Conservation (phyloP, 176 grass and related monocot species). For the Ensete ventricosum region DNA sequence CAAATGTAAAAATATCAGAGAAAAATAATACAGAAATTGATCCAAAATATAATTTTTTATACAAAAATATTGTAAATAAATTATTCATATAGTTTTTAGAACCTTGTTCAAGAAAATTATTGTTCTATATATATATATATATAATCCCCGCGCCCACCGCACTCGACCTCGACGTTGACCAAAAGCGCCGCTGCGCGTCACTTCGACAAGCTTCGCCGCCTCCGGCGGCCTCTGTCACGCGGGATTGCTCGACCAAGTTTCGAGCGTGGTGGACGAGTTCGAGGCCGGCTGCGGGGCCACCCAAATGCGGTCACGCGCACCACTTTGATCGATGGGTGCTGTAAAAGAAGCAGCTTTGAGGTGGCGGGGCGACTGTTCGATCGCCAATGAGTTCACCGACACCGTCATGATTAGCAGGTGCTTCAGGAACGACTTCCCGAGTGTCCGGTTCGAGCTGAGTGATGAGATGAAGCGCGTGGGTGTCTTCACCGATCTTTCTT, state of each 20-base stretch:
- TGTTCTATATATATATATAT: no score
- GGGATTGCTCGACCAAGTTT: neutral
- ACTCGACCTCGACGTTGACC: neutral
- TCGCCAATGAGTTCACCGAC: constrained; percentile 51
- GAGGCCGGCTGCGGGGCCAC: neutral
- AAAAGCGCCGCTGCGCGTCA: neutral
- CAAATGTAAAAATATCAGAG: no score
- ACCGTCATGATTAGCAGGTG: constrained; percentile 53
- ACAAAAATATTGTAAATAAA: no score
- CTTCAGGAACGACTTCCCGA: constrained; percentile 25
- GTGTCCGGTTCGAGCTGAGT: constrained; percentile 30
- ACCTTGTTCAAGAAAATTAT: no score
- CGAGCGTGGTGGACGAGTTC: constrained; percentile 9
- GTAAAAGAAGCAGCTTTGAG: constrained; percentile 32
- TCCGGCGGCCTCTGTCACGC: constrained; percentile 25
- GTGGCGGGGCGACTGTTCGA: constrained; percentile 43
- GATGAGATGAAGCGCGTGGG: constrained; percentile 39
- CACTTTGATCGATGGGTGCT: constrained; percentile 42
- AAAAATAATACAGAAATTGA: no score
- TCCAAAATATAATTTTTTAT: no score
- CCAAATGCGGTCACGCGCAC: constrained; percentile 46
- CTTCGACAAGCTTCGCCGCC: no score
- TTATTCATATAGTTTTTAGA: no score
- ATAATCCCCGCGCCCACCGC: neutral
- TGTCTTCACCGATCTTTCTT: constrained; percentile 31